phyloP scores from a whole-genome alignment of 768 basidiomycete genomes.

The Podaxis sp. region DNA sequence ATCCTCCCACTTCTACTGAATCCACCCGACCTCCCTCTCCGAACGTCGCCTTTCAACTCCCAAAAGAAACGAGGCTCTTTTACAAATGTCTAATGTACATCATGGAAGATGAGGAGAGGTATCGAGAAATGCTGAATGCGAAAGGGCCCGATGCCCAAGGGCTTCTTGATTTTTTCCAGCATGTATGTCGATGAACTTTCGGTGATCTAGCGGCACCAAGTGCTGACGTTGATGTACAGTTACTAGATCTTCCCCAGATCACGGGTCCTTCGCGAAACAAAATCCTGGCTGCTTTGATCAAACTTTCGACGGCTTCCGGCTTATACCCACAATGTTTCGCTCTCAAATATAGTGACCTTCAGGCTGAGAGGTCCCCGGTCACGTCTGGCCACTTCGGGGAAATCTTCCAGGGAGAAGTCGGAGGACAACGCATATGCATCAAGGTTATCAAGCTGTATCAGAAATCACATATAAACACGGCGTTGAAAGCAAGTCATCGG shows the following conservation, averaged over 20 bases:
- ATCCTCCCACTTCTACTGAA: background rate
- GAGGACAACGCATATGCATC: conserved; percentile 21
- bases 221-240: background rate
- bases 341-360: conserved; percentile 13
- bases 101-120: background rate
- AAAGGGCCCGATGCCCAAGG: background rate
- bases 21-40: background rate
- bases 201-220: background rate
- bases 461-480: conserved; percentile 15
- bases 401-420: conserved; percentile 23
- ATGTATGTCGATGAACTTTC: background rate
- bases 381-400: conserved; percentile 27
- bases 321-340: conserved; percentile 27
- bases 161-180: conserved; percentile 2
- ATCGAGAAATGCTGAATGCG: background rate
- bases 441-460: conserved; percentile 26
- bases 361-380: conserved; percentile 14
- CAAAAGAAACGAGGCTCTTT: background rate
- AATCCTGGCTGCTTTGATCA: conserved; percentile 2
- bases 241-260: conserved; percentile 2
- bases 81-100: background rate
- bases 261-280: background rate
- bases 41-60: background rate
- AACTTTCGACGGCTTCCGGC: conserved; percentile 24
- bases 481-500: background rate